Evolutionary conservation across 169 alveolate genomes (phyloP).

Genomic region (Amoebophrya sp.): DNA sequence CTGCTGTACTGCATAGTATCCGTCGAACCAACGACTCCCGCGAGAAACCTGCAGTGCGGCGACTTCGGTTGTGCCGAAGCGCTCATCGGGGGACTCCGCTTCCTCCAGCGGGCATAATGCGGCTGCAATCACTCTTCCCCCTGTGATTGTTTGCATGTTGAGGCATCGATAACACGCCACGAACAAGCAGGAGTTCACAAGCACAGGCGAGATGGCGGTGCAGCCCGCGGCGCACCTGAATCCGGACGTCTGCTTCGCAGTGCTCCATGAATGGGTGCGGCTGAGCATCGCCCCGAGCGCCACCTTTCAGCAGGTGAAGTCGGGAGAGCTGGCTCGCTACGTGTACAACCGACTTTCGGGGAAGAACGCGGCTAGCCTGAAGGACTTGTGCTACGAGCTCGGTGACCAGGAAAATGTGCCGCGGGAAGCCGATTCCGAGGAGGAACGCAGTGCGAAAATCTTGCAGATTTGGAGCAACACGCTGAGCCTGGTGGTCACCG

Average conservation of each 20-base stretch:
- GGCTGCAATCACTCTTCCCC: no score
- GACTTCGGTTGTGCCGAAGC: no score
- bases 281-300: background rate
- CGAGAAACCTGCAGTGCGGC: no score
- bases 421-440: background rate
- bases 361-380: background rate
- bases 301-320: background rate
- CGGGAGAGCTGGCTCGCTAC: background rate
- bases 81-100: no score
- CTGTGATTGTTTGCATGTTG: no score
- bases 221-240: no score
- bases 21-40: no score
- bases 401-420: background rate
- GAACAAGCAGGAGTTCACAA: no score
- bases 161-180: no score
- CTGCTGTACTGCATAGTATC: no score
- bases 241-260: background rate
- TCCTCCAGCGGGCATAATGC: no score
- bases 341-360: background rate
- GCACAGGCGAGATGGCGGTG: no score
- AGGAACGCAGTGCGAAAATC: background rate
- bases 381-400: background rate
- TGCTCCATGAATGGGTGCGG: background rate
- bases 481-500: background rate
- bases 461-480: background rate